phyloP scores from a whole-genome alignment of 2,329 filamentous ascomycete species.

The Blastomyces gilchristii region DNA sequence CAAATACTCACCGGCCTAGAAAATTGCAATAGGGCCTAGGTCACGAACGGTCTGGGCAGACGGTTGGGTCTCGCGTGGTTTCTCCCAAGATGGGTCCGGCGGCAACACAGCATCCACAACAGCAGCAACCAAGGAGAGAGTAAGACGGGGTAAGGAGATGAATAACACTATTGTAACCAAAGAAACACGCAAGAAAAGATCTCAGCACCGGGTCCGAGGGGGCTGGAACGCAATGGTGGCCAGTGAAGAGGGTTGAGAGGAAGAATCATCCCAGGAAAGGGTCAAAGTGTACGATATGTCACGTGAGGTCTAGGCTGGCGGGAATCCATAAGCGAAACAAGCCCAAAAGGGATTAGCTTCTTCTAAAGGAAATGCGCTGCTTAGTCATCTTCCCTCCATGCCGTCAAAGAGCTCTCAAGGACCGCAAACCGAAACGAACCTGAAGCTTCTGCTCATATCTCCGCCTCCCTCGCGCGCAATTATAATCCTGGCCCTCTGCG shows the following conservation, averaged over 20 bases:
- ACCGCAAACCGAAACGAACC: neutral
- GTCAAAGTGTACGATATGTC: slow-evolving; percentile 11
- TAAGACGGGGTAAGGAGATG: slow-evolving; percentile 1
- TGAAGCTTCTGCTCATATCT: neutral
- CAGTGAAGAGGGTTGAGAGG: neutral
- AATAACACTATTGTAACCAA: slow-evolving; percentile 7
- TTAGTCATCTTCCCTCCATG: neutral
- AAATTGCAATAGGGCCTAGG: neutral
- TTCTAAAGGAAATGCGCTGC: neutral
- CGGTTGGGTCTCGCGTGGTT: neutral
- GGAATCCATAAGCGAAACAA: neutral
- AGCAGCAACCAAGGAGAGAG: slow-evolving; percentile 1
- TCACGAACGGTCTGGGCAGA: slow-evolving; percentile 1
- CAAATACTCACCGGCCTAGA: slow-evolving; percentile 3
- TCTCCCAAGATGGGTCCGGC: slow-evolving; percentile 8
- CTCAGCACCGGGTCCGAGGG: neutral
- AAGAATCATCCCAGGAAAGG: slow-evolving; percentile 6
- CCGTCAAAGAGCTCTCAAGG: neutral
- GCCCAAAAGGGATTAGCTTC: slow-evolving; percentile 1
- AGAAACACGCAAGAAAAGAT: slow-evolving; percentile 6
- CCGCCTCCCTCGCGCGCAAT: neutral
- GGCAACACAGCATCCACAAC: slow-evolving; percentile 8
- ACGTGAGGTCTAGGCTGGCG: slow-evolving; percentile 15
- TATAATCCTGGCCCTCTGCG: neutral
- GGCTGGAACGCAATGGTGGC: slow-evolving; percentile 4